A percentile compares a stretch with the other conserved stretches of the same genome.
phyloP scores from a whole-genome alignment of 805 yeast genomes.

The Metschnikowia baotianmanensis region DNA sequence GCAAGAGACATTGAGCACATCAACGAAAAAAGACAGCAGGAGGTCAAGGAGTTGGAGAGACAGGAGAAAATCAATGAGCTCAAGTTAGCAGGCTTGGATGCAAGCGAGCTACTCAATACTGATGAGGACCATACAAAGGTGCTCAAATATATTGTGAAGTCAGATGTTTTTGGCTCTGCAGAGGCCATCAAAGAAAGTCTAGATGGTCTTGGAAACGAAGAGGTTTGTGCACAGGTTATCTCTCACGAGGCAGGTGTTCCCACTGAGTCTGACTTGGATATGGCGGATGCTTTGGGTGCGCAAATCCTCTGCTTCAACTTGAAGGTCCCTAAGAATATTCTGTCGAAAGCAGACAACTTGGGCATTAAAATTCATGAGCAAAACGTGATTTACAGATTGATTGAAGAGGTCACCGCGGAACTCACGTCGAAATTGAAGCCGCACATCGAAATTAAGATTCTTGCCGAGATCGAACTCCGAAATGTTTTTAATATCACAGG shows the following conservation, averaged over 20 bases:
- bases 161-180: conserved; percentile 92
- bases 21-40: conserved; percentile 63
- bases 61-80: conserved; percentile 57
- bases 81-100: conserved; percentile 57
- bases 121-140: conserved; percentile 24
- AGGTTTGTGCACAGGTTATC: conserved; percentile 68
- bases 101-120: conserved; percentile 41
- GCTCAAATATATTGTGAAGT: conserved; percentile 64
- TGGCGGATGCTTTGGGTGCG: conserved; percentile 50
- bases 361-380: conserved; percentile 61
- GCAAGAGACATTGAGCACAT: conserved; percentile 64
- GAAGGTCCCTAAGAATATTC: conserved; percentile 61
- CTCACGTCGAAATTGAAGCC: conserved; percentile 63
- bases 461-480: conserved; percentile 66
- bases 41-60: conserved; percentile 49
- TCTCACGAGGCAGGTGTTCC: conserved; percentile 80
- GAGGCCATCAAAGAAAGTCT: conserved; percentile 90
- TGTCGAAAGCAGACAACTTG: conserved; percentile 52
- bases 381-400: conserved; percentile 81
- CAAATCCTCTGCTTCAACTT: conserved; percentile 77
- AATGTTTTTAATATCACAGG: conserved; percentile 69
- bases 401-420: conserved; percentile 74
- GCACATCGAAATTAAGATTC: conserved; percentile 58
- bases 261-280: conserved; percentile 40
- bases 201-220: conserved; percentile 80